Evolutionary conservation across 805 yeast genomes (phyloP), one percentile per base, ranked within the genome.

Genomic region (Nadsonia fulvescens): DNA sequence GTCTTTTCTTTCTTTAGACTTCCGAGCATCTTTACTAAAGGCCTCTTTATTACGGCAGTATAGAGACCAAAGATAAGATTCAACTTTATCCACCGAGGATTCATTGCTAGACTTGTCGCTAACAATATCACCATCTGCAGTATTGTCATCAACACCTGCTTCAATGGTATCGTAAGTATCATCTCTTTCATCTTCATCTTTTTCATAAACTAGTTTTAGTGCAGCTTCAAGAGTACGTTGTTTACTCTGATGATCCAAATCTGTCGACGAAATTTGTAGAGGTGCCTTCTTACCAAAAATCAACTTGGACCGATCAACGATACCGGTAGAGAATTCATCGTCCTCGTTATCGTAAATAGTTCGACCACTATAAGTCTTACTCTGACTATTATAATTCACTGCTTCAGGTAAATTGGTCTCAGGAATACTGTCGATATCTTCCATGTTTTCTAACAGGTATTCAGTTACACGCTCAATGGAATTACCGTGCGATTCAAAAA

Each of bases 131-230:
- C n/a, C n/a, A 6, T 37, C 32, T 4, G 48, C 37, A 5, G 38
- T 44, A 8, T 39, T 45, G 12, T 37, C 39, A 18, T 37, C 41
- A 12, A 28, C 37, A 4, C 34, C 33, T 7, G 37, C 37, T 17
- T 44, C 55, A 10, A 39, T 41, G 10, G 48, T 57, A n/a, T 45
- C 54, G 18, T 43, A 39, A 4, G 42, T 39, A 19, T 77, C 92
- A 42, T 79, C 93, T 3, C 74, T 70, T 38, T 79, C 93, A 45
- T 78, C 92, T 36, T 79, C 93, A 39, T 78, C 86, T 5, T 68
- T 60, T 22, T 73, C 74, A 37, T 75, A 73, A 33, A 77, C 50
- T 34, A 75, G 44, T 22, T 67, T 52, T 22, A 42, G 28, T 3
- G 44, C 39, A 18, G 34, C 30, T 18, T 39, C 35, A 5, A 39